Evolutionary conservation across 2,329 filamentous ascomycete genomes (phyloP).

Genomic region (Sporothrix brunneoviolacea): DNA sequence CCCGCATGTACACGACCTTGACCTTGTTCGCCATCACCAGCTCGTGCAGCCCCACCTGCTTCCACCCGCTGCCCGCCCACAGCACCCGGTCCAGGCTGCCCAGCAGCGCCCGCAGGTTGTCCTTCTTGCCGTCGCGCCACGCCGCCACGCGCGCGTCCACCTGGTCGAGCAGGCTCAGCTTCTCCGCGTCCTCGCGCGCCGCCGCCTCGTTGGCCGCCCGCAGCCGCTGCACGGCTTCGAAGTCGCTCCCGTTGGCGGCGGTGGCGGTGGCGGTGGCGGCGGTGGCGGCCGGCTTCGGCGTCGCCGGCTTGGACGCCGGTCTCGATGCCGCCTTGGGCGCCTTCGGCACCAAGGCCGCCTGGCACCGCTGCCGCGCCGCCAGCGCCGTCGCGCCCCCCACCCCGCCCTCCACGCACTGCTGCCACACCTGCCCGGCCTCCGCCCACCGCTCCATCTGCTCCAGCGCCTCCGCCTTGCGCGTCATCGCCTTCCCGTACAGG

Average conservation of each 20-base stretch:
- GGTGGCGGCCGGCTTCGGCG: slow-evolving; percentile 37
- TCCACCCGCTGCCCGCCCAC: slow-evolving; percentile 92
- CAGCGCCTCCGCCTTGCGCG: slow-evolving; percentile 89
- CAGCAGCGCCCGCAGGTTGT: slow-evolving; percentile 83
- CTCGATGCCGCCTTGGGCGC: no score
- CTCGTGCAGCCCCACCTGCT: slow-evolving; percentile 92
- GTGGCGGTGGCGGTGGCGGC: slow-evolving; percentile 11
- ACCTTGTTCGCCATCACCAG: slow-evolving; percentile 89
- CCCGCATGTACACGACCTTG: slow-evolving; percentile 98
- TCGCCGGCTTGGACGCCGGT: slow-evolving; percentile 25
- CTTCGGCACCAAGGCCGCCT: slow-evolving; percentile 73
- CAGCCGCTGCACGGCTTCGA: slow-evolving; percentile 74
- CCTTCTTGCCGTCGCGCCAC: slow-evolving; percentile 88
- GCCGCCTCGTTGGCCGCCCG: slow-evolving; percentile 80
- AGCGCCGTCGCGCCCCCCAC: slow-evolving; percentile 80
- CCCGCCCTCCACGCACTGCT: slow-evolving; percentile 72
- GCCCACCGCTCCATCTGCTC: slow-evolving; percentile 93
- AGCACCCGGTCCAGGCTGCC: slow-evolving; percentile 82
- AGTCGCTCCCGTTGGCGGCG: slow-evolving; percentile 37
- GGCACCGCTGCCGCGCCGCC: slow-evolving; percentile 81
- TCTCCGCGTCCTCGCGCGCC: slow-evolving; percentile 84
- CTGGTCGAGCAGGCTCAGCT: slow-evolving; percentile 77
- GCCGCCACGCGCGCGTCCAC: slow-evolving; percentile 72
- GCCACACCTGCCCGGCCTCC: slow-evolving; percentile 77
- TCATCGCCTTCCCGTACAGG: slow-evolving; percentile 87